phyloP scores from a whole-genome alignment of 352 stramenopile genomes.

The Plasmopara halstedii region DNA sequence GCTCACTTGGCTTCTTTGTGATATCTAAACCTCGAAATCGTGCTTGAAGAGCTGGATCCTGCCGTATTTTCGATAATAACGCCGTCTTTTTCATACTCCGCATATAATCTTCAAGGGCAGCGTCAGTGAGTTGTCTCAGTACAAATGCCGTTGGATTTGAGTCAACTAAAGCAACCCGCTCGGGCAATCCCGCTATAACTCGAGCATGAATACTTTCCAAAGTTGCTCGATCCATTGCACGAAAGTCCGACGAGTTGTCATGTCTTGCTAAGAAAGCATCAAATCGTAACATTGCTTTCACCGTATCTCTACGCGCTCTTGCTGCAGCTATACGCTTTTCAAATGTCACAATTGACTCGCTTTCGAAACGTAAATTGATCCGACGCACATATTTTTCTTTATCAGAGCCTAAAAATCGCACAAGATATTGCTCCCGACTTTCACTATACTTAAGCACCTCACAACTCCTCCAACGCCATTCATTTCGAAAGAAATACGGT shows the following conservation, averaged over 20 bases:
- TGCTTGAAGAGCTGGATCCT: slow-evolving; percentile 42
- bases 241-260: slow-evolving; percentile 45
- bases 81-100: slow-evolving; percentile 90
- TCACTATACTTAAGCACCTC: slow-evolving; percentile 58
- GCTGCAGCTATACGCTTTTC: slow-evolving; percentile 69
- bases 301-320: slow-evolving; percentile 44
- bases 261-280: slow-evolving; percentile 87
- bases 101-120: slow-evolving; percentile 86
- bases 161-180: slow-evolving; percentile 50
- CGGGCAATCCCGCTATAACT: slow-evolving; percentile 73
- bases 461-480: slow-evolving; percentile 80
- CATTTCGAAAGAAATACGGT: slow-evolving; percentile 78
- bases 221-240: slow-evolving; percentile 68
- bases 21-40: slow-evolving; percentile 64
- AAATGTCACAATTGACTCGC: slow-evolving; percentile 61
- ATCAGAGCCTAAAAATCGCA: slow-evolving; percentile 84
- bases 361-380: slow-evolving; percentile 91
- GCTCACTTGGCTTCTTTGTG: too few species aligned
- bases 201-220: slow-evolving; percentile 80
- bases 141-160: slow-evolving; percentile 47
- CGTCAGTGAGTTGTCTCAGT: slow-evolving; percentile 80
- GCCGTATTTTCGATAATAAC: slow-evolving; percentile 54
- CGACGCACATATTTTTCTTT: slow-evolving; percentile 80
- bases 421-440: slow-evolving; percentile 56
- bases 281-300: slow-evolving; percentile 86